These are phyloP conservation scores for Suillus tomentosus DNA, from an alignment of 768 basidiomycete species.

Conservation along the genomic window DNA sequence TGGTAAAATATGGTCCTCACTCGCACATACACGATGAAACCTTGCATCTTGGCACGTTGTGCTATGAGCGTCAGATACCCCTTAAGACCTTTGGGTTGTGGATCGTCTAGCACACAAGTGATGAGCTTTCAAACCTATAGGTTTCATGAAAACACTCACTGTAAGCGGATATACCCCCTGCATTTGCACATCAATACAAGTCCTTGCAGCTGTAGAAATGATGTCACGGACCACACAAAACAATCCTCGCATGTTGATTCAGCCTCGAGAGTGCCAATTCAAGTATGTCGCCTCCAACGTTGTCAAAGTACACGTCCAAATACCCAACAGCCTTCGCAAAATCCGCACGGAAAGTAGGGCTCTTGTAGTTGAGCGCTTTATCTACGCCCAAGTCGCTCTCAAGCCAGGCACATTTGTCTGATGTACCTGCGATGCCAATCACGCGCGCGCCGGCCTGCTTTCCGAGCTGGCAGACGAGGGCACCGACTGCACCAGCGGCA, in stretches of 20 bases:
- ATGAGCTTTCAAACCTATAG: not conserved
- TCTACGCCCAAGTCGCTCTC: conserved; percentile 82
- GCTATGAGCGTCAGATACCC: conserved; percentile 71
- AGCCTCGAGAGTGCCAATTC: conserved; percentile 75
- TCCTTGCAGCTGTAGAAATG: not conserved
- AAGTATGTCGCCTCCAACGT: conserved; percentile 80
- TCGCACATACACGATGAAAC: conserved; percentile 74
- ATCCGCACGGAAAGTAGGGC: conserved; percentile 64
- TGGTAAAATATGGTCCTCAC: not conserved
- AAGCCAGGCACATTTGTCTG: conserved; percentile 88
- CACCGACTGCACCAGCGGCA: conserved; percentile 91
- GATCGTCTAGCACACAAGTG: conserved; percentile 43
- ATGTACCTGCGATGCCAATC: conserved; percentile 82
- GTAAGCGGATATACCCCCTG: conserved; percentile 85
- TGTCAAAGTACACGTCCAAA: conserved; percentile 86
- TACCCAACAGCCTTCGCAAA: conserved; percentile 73
- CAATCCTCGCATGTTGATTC: conserved; percentile 76
- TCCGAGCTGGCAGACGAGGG: conserved; percentile 80
- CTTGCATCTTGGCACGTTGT: conserved; percentile 78
- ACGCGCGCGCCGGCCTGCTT: conserved; percentile 80
- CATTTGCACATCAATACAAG: not conserved
- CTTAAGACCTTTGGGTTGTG: conserved; percentile 64
- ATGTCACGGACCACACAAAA: conserved; percentile 69
- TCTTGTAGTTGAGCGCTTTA: conserved; percentile 87
- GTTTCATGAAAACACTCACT: conserved; percentile 44